Evolutionary conservation across 495 filamentous ascomycete species (phyloP), one percentile per base, ranked within the genome.

Genomic region (Penicillium macrosclerotiorum): DNA sequence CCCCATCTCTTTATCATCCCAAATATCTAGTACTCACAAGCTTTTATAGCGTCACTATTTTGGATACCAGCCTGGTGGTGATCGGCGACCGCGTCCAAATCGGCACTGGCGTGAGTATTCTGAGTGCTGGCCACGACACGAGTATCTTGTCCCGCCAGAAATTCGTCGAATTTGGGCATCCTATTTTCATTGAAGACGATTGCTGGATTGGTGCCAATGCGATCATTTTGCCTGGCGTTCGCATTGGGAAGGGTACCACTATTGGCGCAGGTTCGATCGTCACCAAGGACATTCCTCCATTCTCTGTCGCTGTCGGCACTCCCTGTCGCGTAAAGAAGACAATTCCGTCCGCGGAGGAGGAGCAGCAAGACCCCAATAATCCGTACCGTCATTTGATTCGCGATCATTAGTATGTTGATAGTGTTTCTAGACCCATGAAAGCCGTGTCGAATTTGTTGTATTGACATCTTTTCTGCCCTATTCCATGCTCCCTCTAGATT

Each of bases 171-270:
- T 64, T 74, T 23, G 88, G 88, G 3, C 79, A 77, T 46, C 81
- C 85, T 4, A 85, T 95, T 34, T 73, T 65, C 8, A 81, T 95
- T 34, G 89, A 80, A 1, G 84, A 91, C 48, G 89, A 95, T 56
- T 91, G 87, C 58, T 95, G 90, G 89, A 71, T 95, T 29, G 87
- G 89, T 0, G 89, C 86, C 0, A 83, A 82, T 55, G 86, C 83
- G 2, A 67, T 78, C 12, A 74, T 95, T 8, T 60, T 86, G 8
- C 80, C 87, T 0, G 89, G 90, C 0, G 85, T 94, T 8, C 86
- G 66, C 2, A 71, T 76, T 22, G 72, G 72, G 0, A 55, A 72
- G 47, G 72, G 72, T 3, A 71, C 57, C 13, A 74, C 71, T 4
- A 64, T 76, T 37, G 72, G 69, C 0, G 72, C 72, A 1, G 71